Evolutionary conservation across 139 green algal species (phyloP), one percentile per base, ranked within the genome.

Genomic region (Coccomyxa sp.): DNA sequence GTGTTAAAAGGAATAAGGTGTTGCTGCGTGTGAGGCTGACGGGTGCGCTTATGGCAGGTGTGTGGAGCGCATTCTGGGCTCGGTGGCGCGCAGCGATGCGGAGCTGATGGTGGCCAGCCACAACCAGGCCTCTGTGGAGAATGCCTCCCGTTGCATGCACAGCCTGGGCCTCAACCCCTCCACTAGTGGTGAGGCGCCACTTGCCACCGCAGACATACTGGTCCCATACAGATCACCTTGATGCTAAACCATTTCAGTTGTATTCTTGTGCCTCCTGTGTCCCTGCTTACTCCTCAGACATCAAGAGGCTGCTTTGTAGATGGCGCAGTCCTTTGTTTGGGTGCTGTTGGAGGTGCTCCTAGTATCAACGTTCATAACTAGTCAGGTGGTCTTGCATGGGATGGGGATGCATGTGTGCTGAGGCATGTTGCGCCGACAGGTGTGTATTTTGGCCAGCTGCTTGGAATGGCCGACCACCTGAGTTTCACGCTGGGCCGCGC

Each of bases 381-480:
- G 3, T 51, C 38, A 51, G 38, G 38, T 51, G 3, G 38, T 51
- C 38, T 51, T 51, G 38, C 3, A 51, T 51, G 38, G 38, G 3
- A 51, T 51, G 38, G 38, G 38, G 38, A n/a, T n/a, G n/a, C n/a
- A n/a, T n/a, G n/a, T n/a, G n/a, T 51, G 38, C 38, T 51, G 38
- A 51, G 7, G 38, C 38, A 51, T 51, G 38, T 51, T 51, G 38
- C 38, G 38, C 38, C 38, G 38, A 30, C 80, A 79, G 85, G 83
- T 31, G 90, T 96, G 10, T 91, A 91, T 81, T 96, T 97, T 85
- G 93, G 90, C 4, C 91, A 92, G 86, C 88, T 97, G 84, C 84
- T 94, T 84, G 93, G 94, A 78, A 97, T 97, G 94, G 79, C 85
- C 13, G 94, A 97, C 87, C 88, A 93, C 86, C 84, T 95, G 51